Percentiles rank a stretch among this genome's conserved stretches.
Conservation (phyloP, 345 rosid genomes). For the Acer saccharum region DNA sequence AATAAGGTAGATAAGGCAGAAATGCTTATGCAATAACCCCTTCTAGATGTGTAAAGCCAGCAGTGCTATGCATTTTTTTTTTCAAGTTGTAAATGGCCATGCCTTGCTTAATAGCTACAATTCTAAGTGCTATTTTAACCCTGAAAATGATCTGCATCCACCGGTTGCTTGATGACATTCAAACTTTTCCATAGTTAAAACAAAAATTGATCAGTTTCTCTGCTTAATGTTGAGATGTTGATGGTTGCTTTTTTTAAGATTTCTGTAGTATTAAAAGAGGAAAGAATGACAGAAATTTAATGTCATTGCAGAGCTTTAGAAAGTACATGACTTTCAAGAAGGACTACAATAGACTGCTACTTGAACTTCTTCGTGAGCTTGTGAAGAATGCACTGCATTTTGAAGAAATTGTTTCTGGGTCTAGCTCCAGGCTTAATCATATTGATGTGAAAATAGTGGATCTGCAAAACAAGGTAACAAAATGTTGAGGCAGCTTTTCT, state of each 20-base stretch:
- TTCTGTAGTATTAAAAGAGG: not conserved
- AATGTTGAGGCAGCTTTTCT: not conserved
- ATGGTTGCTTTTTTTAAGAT: not conserved
- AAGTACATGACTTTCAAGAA: conserved; percentile 88
- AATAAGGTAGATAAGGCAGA: not conserved
- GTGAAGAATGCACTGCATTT: conserved; percentile 77
- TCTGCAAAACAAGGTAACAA: conserved; percentile 67
- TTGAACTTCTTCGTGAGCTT: conserved; percentile 77
- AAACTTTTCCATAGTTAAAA: not conserved
- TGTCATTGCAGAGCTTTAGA: conserved; percentile 75
- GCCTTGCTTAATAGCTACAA: not conserved
- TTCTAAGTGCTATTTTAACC: not conserved
- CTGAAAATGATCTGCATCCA: not conserved
- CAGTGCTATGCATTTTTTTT: not conserved
- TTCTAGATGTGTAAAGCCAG: not conserved
- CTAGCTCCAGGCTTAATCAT: conserved; percentile 58
- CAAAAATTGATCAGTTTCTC: not conserved
- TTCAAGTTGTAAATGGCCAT: not conserved
- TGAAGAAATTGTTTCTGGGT: conserved; percentile 83
- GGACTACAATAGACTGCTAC: conserved; percentile 81
- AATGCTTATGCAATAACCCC: not conserved
- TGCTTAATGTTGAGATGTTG: not conserved
- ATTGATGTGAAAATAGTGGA: conserved; percentile 78
- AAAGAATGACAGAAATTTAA: not conserved
- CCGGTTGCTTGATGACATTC: not conserved